Base-by-base conservation (phyloP, 805 yeast genomes). In the Pichia nanzhaoensis region DNA sequence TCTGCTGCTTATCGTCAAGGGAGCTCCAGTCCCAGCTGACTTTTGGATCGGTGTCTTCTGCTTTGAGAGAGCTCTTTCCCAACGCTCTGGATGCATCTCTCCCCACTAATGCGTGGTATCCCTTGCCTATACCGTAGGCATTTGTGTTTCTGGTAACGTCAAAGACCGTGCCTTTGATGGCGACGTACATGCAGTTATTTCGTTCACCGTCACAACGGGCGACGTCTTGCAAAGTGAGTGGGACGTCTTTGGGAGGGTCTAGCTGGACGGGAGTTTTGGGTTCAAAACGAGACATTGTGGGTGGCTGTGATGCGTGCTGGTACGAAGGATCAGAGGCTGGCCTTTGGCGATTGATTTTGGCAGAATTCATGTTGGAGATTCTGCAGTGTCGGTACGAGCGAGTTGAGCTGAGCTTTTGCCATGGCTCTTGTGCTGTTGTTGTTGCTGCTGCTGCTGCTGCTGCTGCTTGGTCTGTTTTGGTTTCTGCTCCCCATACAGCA, bases 61-160 rank as follows among this genome's bases (percentile, higher is more conserved):
- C 66, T n/a, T 73, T 69, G 46, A 81, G 59, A 17, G 81, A 74
- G 43, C 86, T 80, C 55, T 80, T 75, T 2, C 85, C 96, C 43
- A 87, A 66, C 2, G 91, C 83, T 47, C 93, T 67, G 30, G 86
- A 77, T 19, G 86, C 85, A 53, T 87, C 96, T 51, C 75, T 77
- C 5, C 91, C 96, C 9, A 80, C 85, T 35, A 87, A 70, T 6
- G 71, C 77, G 55, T 78, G 80, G 62, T 87, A 88, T 19, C 82
- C 79, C 48, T 78, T 75, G 0, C 89, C 90, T 3, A 82, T 82
- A 0, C 95, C 96, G 58, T 87, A 87, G 34, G 80, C 81, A 14
- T 73, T 76, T 12, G 60, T 54, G 56, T 86, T 87, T 38, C 67
- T 58, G 0, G 85, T 74, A 9, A 88, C 96, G 56, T 87, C 96